Percentiles rank a stretch among this genome's conserved stretches.
Evolutionary conservation across 2,329 filamentous ascomycete genomes (phyloP).

Genomic region (Claviceps africana): DNA sequence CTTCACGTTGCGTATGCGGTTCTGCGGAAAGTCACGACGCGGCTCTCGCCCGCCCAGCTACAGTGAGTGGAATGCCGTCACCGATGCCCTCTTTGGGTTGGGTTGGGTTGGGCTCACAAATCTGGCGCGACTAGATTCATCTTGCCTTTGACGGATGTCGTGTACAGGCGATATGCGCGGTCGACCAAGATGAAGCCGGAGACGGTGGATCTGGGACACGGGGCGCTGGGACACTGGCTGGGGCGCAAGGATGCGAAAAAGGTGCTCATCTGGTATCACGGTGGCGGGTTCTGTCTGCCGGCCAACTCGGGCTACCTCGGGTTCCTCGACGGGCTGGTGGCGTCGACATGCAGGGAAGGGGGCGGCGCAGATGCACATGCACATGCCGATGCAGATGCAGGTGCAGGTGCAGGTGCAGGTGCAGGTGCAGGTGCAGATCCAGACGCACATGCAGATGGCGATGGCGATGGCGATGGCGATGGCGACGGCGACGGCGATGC

Average conservation of each 20-base stretch:
- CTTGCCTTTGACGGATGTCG: slow-evolving; percentile 8
- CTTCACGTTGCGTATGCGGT: slow-evolving; percentile 12
- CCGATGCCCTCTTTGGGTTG: not conserved
- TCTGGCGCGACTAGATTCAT: slow-evolving; percentile 4
- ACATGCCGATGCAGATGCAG: too few species aligned
- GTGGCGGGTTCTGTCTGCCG: slow-evolving; percentile 12
- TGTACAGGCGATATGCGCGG: slow-evolving; percentile 10
- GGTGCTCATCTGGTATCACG: slow-evolving; percentile 13
- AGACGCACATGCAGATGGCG: too few species aligned
- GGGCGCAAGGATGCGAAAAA: slow-evolving; percentile 10
- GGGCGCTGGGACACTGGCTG: slow-evolving; percentile 11
- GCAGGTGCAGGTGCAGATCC: too few species aligned
- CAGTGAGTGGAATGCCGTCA: slow-evolving; percentile 5
- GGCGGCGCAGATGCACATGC: too few species aligned
- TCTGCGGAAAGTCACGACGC: slow-evolving; percentile 8
- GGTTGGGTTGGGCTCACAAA: too few species aligned
- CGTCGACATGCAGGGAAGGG: slow-evolving; percentile 5
- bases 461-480: too few species aligned
- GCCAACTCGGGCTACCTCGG: slow-evolving; percentile 10
- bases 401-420: too few species aligned
- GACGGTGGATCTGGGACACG: slow-evolving; percentile 10
- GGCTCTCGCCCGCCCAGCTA: slow-evolving; percentile 9
- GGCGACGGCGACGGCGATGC: too few species aligned
- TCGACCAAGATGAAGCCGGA: slow-evolving; percentile 5
- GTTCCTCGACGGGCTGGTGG: slow-evolving; percentile 8